Percentiles rank a stretch among this genome's conserved stretches.
These are phyloP conservation scores for Vigna mungo DNA, from an alignment of 306 rosid genomes.

Conservation along the genomic window DNA sequence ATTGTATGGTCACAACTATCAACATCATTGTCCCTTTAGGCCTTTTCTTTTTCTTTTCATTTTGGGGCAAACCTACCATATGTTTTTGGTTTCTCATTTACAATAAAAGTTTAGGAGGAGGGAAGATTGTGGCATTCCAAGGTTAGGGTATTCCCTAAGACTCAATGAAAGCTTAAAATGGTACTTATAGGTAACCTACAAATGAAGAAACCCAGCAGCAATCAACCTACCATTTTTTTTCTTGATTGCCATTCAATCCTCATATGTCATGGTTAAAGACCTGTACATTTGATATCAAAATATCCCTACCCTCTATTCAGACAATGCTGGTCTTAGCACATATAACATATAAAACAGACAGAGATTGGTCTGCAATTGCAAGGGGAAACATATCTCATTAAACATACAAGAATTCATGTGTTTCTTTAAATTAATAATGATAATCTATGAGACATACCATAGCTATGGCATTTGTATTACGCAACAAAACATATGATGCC, in stretches of 20 bases:
- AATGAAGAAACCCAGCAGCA: slow-evolving; percentile 16
- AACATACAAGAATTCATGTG: neutral
- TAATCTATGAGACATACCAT: slow-evolving; percentile 55
- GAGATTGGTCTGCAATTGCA: no score
- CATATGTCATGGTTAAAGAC: no score
- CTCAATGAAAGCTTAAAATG: slow-evolving; percentile 11
- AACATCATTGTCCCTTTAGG: neutral
- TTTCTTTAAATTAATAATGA: slow-evolving; percentile 16
- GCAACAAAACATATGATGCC: slow-evolving; percentile 82
- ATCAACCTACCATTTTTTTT: neutral
- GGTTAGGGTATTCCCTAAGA: neutral
- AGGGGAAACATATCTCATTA: no score
- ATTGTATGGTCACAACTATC: neutral
- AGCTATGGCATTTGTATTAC: slow-evolving; percentile 74
- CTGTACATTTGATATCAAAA: no score
- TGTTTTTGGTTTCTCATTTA: neutral
- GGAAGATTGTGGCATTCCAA: neutral
- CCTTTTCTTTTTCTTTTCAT: neutral
- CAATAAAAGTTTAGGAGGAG: neutral
- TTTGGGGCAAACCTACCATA: neutral
- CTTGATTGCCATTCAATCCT: no score
- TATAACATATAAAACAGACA: no score
- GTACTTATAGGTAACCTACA: neutral
- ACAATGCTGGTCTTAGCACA: no score
- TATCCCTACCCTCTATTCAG: no score